phyloP scores from a whole-genome alignment of 257 asterid species.

The Rehmannia glutinosa region DNA sequence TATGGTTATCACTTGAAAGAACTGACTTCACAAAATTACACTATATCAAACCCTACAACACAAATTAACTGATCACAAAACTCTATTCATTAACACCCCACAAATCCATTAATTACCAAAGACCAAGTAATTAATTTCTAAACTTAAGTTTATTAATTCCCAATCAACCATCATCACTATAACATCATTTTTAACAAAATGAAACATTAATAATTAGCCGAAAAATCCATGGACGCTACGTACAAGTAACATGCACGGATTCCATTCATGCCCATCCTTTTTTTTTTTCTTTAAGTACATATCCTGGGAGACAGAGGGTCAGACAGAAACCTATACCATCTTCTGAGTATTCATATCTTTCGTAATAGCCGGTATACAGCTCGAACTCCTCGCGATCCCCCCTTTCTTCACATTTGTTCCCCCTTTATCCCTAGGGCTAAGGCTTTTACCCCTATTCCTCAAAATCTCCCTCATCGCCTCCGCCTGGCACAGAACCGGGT shows the following conservation, averaged over 20 bases:
- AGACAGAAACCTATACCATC: background rate
- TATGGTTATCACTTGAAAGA: background rate
- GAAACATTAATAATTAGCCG: too few species aligned
- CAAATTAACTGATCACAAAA: background rate
- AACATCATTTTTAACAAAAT: too few species aligned
- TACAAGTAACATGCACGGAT: too few species aligned
- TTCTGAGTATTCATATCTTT: slow-evolving; percentile 30
- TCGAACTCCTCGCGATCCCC: slow-evolving; percentile 66
- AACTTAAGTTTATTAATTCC: too few species aligned
- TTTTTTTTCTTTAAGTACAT: too few species aligned
- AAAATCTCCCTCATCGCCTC: slow-evolving; percentile 77
- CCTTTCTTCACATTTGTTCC: slow-evolving; percentile 24
- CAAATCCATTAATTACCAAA: background rate
- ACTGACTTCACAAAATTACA: background rate
- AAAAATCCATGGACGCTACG: too few species aligned
- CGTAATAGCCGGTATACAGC: slow-evolving; percentile 70
- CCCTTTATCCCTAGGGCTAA: slow-evolving; percentile 55
- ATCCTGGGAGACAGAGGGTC: too few species aligned
- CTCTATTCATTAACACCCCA: background rate
- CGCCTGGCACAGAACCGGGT: slow-evolving; percentile 81
- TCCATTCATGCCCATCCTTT: too few species aligned
- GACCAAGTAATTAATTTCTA: background rate
- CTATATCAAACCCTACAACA: background rate
- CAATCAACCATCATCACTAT: too few species aligned
- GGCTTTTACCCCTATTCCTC: slow-evolving; percentile 61